Conservation (phyloP, 1,284 basidiomycete species). For the Heterobasidion parviporum region DNA sequence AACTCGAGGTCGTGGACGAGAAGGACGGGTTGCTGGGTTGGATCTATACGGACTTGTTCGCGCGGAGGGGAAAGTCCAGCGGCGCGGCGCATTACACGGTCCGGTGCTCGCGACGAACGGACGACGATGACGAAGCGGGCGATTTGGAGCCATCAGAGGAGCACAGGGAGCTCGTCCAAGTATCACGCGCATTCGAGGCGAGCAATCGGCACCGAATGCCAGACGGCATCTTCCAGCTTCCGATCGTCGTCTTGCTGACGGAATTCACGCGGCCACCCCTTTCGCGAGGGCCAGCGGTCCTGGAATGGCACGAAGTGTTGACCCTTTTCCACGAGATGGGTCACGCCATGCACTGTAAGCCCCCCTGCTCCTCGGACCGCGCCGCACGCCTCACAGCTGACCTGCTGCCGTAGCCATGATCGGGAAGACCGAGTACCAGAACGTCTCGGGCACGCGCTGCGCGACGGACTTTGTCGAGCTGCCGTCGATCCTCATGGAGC, state of each 20-base stretch:
- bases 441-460: conserved; percentile 96
- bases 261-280: conserved; percentile 72
- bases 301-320: conserved; percentile 92
- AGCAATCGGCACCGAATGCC: conserved; percentile 48
- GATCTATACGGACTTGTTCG: conserved; percentile 92
- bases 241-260: conserved; percentile 86
- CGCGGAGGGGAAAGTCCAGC: conserved; percentile 77
- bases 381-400: conserved; percentile 5
- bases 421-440: conserved; percentile 95
- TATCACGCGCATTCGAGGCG: conserved; percentile 55
- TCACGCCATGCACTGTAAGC: conserved; percentile 96
- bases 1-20: conserved; percentile 90
- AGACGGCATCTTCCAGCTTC: conserved; percentile 77
- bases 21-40: conserved; percentile 81
- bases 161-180: conserved; percentile 25
- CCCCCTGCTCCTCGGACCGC: conserved; percentile 1
- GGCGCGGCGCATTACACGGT: conserved; percentile 98
- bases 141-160: conserved; percentile 47
- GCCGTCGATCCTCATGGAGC: conserved; percentile 98
- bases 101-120: conserved; percentile 85
- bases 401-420: conserved; percentile 75
- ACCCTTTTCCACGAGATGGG: conserved; percentile 99
- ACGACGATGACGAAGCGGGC: conserved; percentile 75
- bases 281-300: conserved; percentile 56
- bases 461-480: conserved; percentile 98